These are phyloP conservation scores for Sparassis latifolia DNA, from an alignment of 1,284 basidiomycete species.

Conservation along the genomic window DNA sequence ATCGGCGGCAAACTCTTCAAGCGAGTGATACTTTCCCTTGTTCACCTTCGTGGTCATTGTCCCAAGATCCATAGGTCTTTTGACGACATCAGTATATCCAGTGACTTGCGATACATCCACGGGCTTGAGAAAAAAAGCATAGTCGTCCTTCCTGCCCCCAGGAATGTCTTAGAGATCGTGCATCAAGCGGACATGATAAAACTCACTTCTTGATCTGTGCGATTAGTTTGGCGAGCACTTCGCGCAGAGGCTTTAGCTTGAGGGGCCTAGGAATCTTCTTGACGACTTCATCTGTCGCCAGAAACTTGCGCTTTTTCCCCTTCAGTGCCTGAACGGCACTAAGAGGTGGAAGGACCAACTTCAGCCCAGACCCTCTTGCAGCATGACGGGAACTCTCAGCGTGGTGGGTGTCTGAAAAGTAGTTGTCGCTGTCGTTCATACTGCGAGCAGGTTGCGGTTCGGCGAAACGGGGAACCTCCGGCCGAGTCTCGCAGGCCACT, in stretches of 20 bases:
- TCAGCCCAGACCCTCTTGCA: constrained; percentile 22
- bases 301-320: constrained; percentile 24
- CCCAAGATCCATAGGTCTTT: constrained; percentile 77
- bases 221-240: constrained; percentile 59
- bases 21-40: constrained; percentile 59
- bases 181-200: background rate
- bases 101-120: constrained; percentile 62
- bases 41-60: constrained; percentile 68
- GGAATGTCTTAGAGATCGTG: background rate
- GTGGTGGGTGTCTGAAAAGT: constrained; percentile 7
- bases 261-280: constrained; percentile 40
- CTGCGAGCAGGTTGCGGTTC: background rate
- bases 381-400: constrained; percentile 15
- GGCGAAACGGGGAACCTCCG: background rate
- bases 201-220: constrained; percentile 66
- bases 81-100: constrained; percentile 64
- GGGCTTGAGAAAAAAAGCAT: constrained; percentile 75
- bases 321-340: constrained; percentile 29
- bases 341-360: constrained; percentile 29
- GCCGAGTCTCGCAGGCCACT: background rate
- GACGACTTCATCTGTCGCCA: constrained; percentile 14
- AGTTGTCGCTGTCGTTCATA: background rate
- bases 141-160: constrained; percentile 67
- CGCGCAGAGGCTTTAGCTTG: constrained; percentile 73
- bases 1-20: constrained; percentile 70